These are phyloP conservation scores for Curvularia spicifera DNA, from an alignment of 2,329 filamentous ascomycete genomes.

Conservation along the genomic window DNA sequence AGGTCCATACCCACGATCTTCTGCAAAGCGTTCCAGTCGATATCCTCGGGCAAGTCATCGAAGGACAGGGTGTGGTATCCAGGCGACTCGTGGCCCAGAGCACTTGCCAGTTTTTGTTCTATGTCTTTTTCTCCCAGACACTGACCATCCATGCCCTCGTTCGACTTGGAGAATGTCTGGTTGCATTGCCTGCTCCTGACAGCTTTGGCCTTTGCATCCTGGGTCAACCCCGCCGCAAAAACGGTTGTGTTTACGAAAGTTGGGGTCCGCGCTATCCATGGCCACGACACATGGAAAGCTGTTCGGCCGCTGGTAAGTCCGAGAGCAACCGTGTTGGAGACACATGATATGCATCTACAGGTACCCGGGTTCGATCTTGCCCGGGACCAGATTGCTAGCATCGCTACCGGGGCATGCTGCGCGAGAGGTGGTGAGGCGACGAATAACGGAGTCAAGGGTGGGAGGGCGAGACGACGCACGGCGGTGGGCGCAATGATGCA, in stretches of 20 bases:
- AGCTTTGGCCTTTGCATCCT: slow-evolving; percentile 66
- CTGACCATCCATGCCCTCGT: slow-evolving; percentile 9
- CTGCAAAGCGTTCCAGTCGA: slow-evolving; percentile 33
- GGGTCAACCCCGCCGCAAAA: slow-evolving; percentile 68
- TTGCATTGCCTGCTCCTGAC: slow-evolving; percentile 66
- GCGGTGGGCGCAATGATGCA: slow-evolving; percentile 14
- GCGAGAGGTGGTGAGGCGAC: slow-evolving; percentile 25
- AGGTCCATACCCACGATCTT: slow-evolving; percentile 36
- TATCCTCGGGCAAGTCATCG: slow-evolving; percentile 24
- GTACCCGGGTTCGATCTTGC: slow-evolving; percentile 66
- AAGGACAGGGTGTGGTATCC: slow-evolving; percentile 10
- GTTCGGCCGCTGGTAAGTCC: slow-evolving; percentile 60
- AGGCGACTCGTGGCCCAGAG: not conserved
- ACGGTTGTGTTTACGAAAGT: slow-evolving; percentile 73
- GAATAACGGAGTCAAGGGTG: slow-evolving; percentile 24
- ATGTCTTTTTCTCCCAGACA: not conserved
- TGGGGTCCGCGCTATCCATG: slow-evolving; percentile 60
- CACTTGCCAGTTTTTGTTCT: not conserved
- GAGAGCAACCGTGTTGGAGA: slow-evolving; percentile 57
- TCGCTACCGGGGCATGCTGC: slow-evolving; percentile 54
- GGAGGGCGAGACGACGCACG: slow-evolving; percentile 25
- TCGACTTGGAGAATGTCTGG: slow-evolving; percentile 57
- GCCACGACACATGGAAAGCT: slow-evolving; percentile 59
- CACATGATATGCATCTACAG: slow-evolving; percentile 69
- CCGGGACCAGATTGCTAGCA: slow-evolving; percentile 74